Conservation (phyloP, 192 early-diverging fungal species). For the Backusella westeae region DNA sequence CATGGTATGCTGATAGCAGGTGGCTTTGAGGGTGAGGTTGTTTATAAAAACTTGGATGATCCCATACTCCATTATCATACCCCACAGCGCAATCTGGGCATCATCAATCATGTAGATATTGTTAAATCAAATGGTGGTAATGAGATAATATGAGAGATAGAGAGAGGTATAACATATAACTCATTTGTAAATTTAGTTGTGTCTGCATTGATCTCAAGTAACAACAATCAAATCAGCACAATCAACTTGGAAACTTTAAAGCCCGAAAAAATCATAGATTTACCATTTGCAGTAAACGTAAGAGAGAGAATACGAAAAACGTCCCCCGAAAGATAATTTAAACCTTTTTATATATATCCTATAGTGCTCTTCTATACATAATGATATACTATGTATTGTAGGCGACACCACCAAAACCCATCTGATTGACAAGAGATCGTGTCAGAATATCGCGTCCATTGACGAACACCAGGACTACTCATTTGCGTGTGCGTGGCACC, state of each 20-base stretch:
- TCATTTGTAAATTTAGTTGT: constrained; percentile 10
- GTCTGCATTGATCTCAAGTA: constrained; percentile 53
- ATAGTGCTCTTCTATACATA: constrained; percentile 58
- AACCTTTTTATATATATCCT: neutral
- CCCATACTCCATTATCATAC: neutral
- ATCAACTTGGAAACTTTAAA: constrained; percentile 45
- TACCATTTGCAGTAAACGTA: constrained; percentile 62
- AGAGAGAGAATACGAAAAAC: neutral
- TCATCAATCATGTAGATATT: constrained; percentile 65
- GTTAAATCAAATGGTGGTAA: constrained; percentile 38
- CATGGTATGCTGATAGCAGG: constrained; percentile 48
- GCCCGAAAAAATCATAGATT: constrained; percentile 35
- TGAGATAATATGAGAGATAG: no score
- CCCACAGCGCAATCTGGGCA: constrained; percentile 40
- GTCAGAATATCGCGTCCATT: constrained; percentile 38
- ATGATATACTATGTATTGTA: constrained; percentile 55
- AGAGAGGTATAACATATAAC: no score
- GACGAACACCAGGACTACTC: constrained; percentile 66
- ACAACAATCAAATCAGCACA: constrained; percentile 47
- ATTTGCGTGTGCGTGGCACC: constrained; percentile 67
- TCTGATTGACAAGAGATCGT: constrained; percentile 47
- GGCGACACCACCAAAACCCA: constrained; percentile 49
- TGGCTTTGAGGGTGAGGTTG: constrained; percentile 48
- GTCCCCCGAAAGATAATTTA: neutral
- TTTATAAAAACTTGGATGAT: constrained; percentile 27